phyloP scores from a whole-genome alignment of 768 basidiomycete genomes.

The Mycena vitilis region DNA sequence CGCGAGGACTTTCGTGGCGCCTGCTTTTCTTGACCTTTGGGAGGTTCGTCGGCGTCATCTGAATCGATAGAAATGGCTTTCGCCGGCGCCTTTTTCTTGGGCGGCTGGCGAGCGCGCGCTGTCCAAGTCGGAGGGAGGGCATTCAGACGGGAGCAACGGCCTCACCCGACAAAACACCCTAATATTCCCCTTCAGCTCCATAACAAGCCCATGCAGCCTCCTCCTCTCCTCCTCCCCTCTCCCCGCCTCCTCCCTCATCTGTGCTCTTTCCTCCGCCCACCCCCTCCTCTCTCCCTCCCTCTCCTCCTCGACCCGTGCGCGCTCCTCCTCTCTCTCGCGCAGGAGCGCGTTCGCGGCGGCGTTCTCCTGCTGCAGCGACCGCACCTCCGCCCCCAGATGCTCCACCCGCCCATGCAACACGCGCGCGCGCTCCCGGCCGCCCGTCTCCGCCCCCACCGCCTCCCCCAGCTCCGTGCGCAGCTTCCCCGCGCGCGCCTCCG shows the following conservation, averaged over 20 bases:
- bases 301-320: too few relatives aligned
- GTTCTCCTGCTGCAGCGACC: too few relatives aligned
- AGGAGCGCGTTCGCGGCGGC: conserved; percentile 47
- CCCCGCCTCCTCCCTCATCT: conserved; percentile 77
- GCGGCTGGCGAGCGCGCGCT: too few relatives aligned
- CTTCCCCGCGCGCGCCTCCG: conserved; percentile 55
- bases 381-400: conserved; percentile 58
- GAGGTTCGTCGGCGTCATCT: too few relatives aligned
- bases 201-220: conserved; percentile 91
- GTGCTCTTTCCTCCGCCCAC: conserved; percentile 66
- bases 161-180: conserved; percentile 95
- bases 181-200: conserved; percentile 94
- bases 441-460: conserved; percentile 50
- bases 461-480: conserved; percentile 57
- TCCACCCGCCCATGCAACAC: conserved; percentile 59
- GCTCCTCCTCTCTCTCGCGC: conserved; percentile 33
- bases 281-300: conserved; percentile 57
- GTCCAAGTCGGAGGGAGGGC: conserved; percentile 64
- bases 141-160: too few relatives aligned
- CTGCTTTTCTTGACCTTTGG: too few relatives aligned
- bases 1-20: too few relatives aligned
- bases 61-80: too few relatives aligned
- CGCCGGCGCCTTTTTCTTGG: too few relatives aligned
- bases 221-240: conserved; percentile 84
- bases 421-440: conserved; percentile 26